A percentile compares a stretch with the other conserved stretches of the same genome.
phyloP scores from a whole-genome alignment of 164 flowering plant genomes.

The Sextonia rubra region DNA sequence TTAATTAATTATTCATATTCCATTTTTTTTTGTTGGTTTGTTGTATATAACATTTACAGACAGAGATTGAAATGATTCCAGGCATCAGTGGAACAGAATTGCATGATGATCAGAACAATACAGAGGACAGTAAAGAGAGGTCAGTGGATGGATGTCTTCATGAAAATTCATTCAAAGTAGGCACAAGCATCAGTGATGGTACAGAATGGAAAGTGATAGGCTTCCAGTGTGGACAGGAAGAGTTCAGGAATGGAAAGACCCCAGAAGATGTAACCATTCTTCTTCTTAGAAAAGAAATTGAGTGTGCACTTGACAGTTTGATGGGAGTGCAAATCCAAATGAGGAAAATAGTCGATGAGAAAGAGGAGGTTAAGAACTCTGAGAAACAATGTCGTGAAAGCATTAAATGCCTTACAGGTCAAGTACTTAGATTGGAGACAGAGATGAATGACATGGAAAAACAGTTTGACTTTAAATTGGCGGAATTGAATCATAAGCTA shows the following conservation, averaged over 20 bases:
- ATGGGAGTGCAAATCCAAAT: constrained; percentile 60
- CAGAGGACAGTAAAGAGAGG: background rate
- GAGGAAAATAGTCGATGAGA: constrained; percentile 47
- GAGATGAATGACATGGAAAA: constrained; percentile 39
- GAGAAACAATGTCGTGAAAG: constrained; percentile 34
- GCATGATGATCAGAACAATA: constrained; percentile 4
- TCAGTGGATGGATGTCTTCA: background rate
- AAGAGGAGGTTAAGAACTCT: constrained; percentile 44
- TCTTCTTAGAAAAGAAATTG: constrained; percentile 71
- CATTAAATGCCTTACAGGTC: constrained; percentile 33
- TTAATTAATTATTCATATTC: background rate
- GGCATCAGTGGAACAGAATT: constrained; percentile 7
- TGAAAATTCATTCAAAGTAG: constrained; percentile 11
- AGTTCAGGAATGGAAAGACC: constrained; percentile 14
- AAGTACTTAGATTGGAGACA: constrained; percentile 39
- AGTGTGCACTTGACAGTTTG: constrained; percentile 58
- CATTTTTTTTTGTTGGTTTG: too few species aligned
- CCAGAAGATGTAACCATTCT: constrained; percentile 29
- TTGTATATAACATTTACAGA: constrained; percentile 23
- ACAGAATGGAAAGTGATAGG: background rate
- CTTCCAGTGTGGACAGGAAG: constrained; percentile 13
- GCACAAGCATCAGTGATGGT: constrained; percentile 5
- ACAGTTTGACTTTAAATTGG: constrained; percentile 30
- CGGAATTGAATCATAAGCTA: constrained; percentile 42
- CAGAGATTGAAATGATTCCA: constrained; percentile 18